phyloP scores from a whole-genome alignment of 805 yeast genomes.

The Ascoidea rubescens region DNA sequence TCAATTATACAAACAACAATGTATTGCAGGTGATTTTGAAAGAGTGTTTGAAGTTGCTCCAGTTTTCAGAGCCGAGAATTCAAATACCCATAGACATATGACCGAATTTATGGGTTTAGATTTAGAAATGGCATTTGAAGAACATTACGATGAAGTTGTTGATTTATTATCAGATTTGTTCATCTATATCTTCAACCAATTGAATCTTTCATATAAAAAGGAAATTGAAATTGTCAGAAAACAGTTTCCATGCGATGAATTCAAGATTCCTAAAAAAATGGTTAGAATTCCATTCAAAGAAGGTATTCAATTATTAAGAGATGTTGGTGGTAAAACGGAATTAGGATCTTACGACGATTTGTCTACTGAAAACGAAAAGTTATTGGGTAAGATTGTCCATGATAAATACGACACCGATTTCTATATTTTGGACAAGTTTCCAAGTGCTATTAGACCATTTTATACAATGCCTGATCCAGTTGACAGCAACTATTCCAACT shows the following conservation, averaged over 20 bases:
- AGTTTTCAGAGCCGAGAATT: slow-evolving; percentile 97
- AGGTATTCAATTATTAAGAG: slow-evolving; percentile 78
- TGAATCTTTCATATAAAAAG: slow-evolving; percentile 61
- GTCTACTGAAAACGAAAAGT: slow-evolving; percentile 87
- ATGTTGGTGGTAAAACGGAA: slow-evolving; percentile 73
- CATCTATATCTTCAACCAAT: slow-evolving; percentile 75
- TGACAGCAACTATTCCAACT: slow-evolving; percentile 87
- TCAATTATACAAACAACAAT: slow-evolving; percentile 94
- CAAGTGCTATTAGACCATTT: slow-evolving; percentile 92
- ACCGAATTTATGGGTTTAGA: slow-evolving; percentile 97
- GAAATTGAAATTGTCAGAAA: slow-evolving; percentile 85
- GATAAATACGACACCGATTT: slow-evolving; percentile 96
- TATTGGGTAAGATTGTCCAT: slow-evolving; percentile 80
- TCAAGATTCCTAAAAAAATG: slow-evolving; percentile 89
- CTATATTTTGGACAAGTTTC: slow-evolving; percentile 96
- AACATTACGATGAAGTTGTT: slow-evolving; percentile 88
- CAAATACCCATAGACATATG: slow-evolving; percentile 98
- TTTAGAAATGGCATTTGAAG: slow-evolving; percentile 96
- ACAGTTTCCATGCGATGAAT: slow-evolving; percentile 96
- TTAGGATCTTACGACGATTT: slow-evolving; percentile 72
- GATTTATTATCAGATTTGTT: slow-evolving; percentile 57
- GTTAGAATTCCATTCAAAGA: slow-evolving; percentile 80
- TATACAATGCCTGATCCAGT: slow-evolving; percentile 98
- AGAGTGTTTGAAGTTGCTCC: slow-evolving; percentile 94
- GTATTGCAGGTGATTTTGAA: slow-evolving; percentile 96